Base-by-base conservation (phyloP, 2,329 filamentous ascomycete species). In the Aspergillus terreus region DNA sequence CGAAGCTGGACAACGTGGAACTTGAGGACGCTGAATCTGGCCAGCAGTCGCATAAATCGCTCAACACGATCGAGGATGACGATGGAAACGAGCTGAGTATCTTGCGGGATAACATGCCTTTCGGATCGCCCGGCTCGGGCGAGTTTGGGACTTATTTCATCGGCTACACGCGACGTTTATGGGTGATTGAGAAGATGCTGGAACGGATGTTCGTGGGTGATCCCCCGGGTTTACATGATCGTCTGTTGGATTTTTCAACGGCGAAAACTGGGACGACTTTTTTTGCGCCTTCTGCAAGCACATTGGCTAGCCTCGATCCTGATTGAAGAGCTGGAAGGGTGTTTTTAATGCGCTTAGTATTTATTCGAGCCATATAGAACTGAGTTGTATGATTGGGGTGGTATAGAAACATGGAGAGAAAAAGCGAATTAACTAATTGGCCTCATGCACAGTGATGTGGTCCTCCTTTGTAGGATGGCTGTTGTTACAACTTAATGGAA, bases 71-170 rank as follows among this genome's bases (percentile, higher is more conserved):
- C 35, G 73, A 77, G 42, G 78, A 80, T 50, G 75, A 77, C 3
- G 52, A 72, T 6, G 80, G 79, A 0, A 65, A 70, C 6, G 81
- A 83, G 62, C 67, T 79, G 54, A 75, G 73, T 33, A 81, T 83
- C 38, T 65, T 83, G 2, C 71, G 81, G 0, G 81, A 83, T 51
- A 84, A 83, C 54, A 83, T 83, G 81, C 81, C 81, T 0, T 83
- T 83, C 63, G 81, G 81, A 0, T 77, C 76, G 0, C 80, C 80
- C 0, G 77, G 73, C 0, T 61, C 70, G 0, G 74, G 71, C 0
- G 73, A 82, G 59, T 82, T 78, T 52, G 81, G 81, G 1, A 83
- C 81, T 0, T 83, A 83, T 62, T 83, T 82, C 49, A 81, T 82
- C 46, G 80, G 78, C 0, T 82, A 82, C 59, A 76, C 79, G 1